Evolutionary conservation across 192 early-diverging fungal species (phyloP).

Genomic region (Mortierella antarctica): DNA sequence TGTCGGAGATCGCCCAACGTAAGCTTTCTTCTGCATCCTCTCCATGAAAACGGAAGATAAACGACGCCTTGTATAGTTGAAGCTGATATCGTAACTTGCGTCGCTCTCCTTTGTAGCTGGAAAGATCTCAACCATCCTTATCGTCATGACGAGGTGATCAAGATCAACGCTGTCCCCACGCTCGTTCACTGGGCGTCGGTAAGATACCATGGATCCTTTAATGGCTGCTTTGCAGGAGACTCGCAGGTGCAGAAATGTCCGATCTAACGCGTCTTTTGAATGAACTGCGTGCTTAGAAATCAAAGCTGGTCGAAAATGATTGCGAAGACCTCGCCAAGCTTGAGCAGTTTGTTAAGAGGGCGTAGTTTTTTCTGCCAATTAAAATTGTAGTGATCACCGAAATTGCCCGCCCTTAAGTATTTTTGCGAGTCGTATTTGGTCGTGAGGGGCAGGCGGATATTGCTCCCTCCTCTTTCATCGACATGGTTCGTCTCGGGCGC

Average conservation of each 20-base stretch:
- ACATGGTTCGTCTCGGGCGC: too few species aligned
- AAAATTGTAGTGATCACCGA: not conserved
- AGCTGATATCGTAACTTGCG: too few species aligned
- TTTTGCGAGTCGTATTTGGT: too few species aligned
- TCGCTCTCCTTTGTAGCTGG: conserved; percentile 15
- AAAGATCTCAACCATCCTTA: conserved; percentile 42
- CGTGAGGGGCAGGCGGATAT: too few species aligned
- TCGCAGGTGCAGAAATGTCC: too few species aligned
- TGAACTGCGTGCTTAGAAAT: conserved; percentile 9
- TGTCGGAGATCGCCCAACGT: conserved; percentile 52
- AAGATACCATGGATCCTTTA: not conserved
- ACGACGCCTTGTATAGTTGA: not conserved
- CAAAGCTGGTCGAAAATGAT: conserved; percentile 36
- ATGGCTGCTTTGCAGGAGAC: too few species aligned
- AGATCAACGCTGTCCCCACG: conserved; percentile 36
- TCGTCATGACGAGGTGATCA: conserved; percentile 40
- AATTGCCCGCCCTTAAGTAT: not conserved
- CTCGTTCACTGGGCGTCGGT: conserved; percentile 43
- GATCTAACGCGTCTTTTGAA: too few species aligned
- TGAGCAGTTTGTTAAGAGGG: not conserved
- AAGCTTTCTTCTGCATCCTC: conserved; percentile 1
- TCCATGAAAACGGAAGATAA: not conserved
- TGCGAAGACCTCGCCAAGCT: conserved; percentile 30
- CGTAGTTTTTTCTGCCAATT: not conserved
- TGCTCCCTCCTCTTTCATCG: too few species aligned